These are phyloP conservation scores for Alternaria panax DNA, from an alignment of 2,329 filamentous ascomycete species.

Conservation along the genomic window DNA sequence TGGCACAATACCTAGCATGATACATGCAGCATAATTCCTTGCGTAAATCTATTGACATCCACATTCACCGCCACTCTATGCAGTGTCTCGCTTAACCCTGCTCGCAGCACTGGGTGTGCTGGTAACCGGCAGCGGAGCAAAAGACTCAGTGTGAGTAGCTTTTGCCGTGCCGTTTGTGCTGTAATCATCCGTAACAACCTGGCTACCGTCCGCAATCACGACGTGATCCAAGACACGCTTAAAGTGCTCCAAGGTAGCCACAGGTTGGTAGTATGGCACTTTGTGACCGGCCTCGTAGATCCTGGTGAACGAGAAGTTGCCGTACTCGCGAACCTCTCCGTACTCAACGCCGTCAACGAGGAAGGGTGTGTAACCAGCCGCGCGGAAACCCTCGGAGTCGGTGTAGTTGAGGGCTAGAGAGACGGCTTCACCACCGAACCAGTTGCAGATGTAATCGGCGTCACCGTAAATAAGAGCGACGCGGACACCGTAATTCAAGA, in stretches of 20 bases:
- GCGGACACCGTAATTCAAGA: constrained; percentile 64
- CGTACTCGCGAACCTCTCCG: constrained; percentile 77
- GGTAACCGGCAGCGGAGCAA: constrained; percentile 37
- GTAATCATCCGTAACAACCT: constrained; percentile 38
- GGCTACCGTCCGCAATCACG: constrained; percentile 40
- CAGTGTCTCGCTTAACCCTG: neutral
- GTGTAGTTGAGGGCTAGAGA: constrained; percentile 65
- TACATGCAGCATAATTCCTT: neutral
- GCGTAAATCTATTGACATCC: neutral
- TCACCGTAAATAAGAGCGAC: constrained; percentile 66
- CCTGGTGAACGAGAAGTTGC: constrained; percentile 65
- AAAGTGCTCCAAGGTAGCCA: constrained; percentile 42
- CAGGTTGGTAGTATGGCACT: constrained; percentile 55
- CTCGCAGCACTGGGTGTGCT: constrained; percentile 16
- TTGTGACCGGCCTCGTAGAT: constrained; percentile 63
- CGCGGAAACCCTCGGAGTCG: constrained; percentile 60
- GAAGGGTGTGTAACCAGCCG: constrained; percentile 75
- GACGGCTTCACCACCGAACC: constrained; percentile 77
- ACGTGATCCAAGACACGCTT: constrained; percentile 36
- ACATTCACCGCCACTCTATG: neutral
- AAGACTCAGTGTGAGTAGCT: constrained; percentile 42
- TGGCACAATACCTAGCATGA: neutral
- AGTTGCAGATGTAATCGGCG: constrained; percentile 66
- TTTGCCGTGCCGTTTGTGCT: constrained; percentile 41
- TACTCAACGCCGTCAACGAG: constrained; percentile 66